Percentiles rank a stretch among this genome's conserved stretches.
phyloP scores from a whole-genome alignment of 2,329 filamentous ascomycete species.

The Chaetothyriales sp. region DNA sequence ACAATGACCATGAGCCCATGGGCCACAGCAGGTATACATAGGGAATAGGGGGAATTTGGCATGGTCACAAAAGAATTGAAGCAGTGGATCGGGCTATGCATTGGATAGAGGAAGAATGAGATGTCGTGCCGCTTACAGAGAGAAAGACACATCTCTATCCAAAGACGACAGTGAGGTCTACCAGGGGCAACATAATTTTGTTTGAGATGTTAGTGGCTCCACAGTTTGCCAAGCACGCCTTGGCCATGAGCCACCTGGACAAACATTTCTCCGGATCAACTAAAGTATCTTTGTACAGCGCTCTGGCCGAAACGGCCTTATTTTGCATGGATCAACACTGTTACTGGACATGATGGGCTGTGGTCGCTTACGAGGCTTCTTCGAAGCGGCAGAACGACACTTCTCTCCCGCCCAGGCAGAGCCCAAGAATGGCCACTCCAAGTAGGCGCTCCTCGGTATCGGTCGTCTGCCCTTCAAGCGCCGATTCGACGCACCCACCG shows the following conservation, averaged over 20 bases:
- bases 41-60: too few species aligned
- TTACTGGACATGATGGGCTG: neutral
- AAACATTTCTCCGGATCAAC: too few species aligned
- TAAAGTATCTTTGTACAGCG: neutral
- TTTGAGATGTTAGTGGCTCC: too few species aligned
- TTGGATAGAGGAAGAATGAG: too few species aligned
- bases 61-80: too few species aligned
- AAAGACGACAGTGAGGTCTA: too few species aligned
- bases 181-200: too few species aligned
- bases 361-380: neutral
- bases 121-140: too few species aligned
- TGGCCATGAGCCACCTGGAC: too few species aligned
- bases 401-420: neutral
- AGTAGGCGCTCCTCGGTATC: neutral
- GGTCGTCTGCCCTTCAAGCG: constrained; percentile 3
- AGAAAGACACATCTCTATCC: too few species aligned
- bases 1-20: constrained; percentile 38
- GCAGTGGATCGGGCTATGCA: too few species aligned
- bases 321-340: neutral
- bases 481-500: constrained; percentile 27
- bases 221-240: too few species aligned
- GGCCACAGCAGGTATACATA: constrained; percentile 27
- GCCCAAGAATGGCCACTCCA: neutral
- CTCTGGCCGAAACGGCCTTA: neutral
- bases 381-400: neutral